phyloP scores from a whole-genome alignment of 768 basidiomycete genomes.

The Fistulinella prunicolor region DNA sequence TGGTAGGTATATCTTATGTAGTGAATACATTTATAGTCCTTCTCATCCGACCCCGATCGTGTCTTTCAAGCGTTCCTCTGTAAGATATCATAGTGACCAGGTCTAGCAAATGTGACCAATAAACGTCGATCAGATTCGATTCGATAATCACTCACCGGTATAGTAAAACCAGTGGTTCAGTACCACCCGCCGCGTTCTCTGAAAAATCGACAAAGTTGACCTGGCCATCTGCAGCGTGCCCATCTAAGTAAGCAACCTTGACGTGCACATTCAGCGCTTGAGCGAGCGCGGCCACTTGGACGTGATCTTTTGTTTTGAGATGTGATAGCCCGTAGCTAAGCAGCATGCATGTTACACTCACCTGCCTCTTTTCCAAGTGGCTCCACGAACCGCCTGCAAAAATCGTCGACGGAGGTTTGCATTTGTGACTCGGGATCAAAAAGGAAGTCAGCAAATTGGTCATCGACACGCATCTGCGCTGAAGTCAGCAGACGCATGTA shows the following conservation, averaged over 20 bases:
- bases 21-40: background rate
- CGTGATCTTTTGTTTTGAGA: slow-evolving; percentile 57
- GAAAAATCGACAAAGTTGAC: slow-evolving; percentile 71
- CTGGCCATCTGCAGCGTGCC: slow-evolving; percentile 43
- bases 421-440: slow-evolving; percentile 70
- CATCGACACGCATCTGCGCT: slow-evolving; percentile 68
- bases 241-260: slow-evolving; percentile 79
- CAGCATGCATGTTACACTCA: slow-evolving; percentile 18
- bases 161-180: slow-evolving; percentile 60
- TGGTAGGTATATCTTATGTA: slow-evolving; percentile 9
- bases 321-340: background rate
- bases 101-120: slow-evolving; percentile 41
- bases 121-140: background rate
- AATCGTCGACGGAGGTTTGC: slow-evolving; percentile 54
- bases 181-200: slow-evolving; percentile 40
- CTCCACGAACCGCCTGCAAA: slow-evolving; percentile 79
- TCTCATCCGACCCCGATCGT: background rate
- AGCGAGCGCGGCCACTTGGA: slow-evolving; percentile 76
- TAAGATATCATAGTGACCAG: slow-evolving; percentile 84
- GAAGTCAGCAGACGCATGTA: slow-evolving; percentile 83
- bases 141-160: slow-evolving; percentile 56
- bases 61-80: slow-evolving; percentile 14
- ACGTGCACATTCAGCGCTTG: slow-evolving; percentile 64
- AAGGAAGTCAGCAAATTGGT: slow-evolving; percentile 64
- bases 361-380: slow-evolving; percentile 76